Evolutionary conservation across 345 rosid species (phyloP), one percentile per base, ranked within the genome.

Genomic region (Gossypium rotundifolium): DNA sequence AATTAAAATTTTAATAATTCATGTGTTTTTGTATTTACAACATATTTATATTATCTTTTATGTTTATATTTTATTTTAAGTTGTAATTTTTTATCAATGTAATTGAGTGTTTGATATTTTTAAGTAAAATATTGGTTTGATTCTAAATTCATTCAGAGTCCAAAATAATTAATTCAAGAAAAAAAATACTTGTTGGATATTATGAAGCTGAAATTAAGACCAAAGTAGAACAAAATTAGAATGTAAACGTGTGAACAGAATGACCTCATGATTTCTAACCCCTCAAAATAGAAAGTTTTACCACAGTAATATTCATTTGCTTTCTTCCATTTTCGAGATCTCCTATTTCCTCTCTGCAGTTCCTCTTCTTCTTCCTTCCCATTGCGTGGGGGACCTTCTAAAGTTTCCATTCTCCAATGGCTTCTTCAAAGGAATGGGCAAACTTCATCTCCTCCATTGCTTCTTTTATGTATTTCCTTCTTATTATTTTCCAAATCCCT

Each of bases 401-500:
- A 64, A 18, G 33, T 48, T 72, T 51, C 42, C 2, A 33, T 8
- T 11, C 52, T 46, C 3, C 46, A 53, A 86, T 86, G 95, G 87
- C 75, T 76, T 80, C 83, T 46, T 84, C 93, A 11, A 89, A 74
- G 81, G 84, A 83, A 89, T 80, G 83, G 87, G 96, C 97, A 23
- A 71, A 79, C 72, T 33, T 64, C 73, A 73, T 92, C 66, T 89
- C 96, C 48, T 71, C 79, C 20, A 46, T 84, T 71, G 90, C 97
- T 44, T 78, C 84, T 57, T 78, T 57, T 16, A 14, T 85, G 0
- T 84, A 75, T 79, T 78, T 87, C 66, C 65, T 82, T 72, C 74
- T 92, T 84, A 80, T 94, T 72, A 73, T 92, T 81, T 85, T 91
- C 60, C 98, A 90, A 85, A 72, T 89, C 72, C 91, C 98, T 64